Base-by-base conservation (phyloP, 2,329 filamentous ascomycete genomes). In the Microcyclosporella mali region DNA sequence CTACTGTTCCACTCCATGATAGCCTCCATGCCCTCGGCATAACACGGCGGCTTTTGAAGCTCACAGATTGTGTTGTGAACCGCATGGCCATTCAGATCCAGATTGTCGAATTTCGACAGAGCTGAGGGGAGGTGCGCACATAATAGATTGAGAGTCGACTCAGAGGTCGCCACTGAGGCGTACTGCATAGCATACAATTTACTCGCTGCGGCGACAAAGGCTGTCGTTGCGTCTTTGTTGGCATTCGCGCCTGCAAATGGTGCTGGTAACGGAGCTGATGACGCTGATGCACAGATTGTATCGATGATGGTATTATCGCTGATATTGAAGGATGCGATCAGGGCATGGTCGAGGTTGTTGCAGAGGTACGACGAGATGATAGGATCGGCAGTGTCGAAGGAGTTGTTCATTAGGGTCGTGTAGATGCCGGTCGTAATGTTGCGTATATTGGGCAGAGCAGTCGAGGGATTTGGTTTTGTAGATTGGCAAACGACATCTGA, bases 361-460 rank as follows among this genome's bases (percentile, higher is more conserved):
- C 58, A 61, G 25, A 60, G 45, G 50, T 58, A 56, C 25, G 37
- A 29, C 36, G 47, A 51, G 19, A 45, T 40, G 1, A 44, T 28
- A 9, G 37, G 49, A 32, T 53, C 49, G 38, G 34, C 34, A n/a
- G 37, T 10, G 15, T 43, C 32, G 46, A 61, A 59, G 10, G 55
- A 38, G 28, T 51, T 41, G 7, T 51, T 41, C 39, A 60, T 31
- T 30, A 56, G 51, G 7, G 52, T 55, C 7, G 48, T 41, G 43
- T 59, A 57, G 18, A 51, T 43, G 21, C 51, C 30, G 14, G 56
- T 60, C 37, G 48, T 53, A 30, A 49, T 51, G 21, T 46, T 31
- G 17, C 53, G 37, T 34, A 55, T 33, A 14, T 50, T 45, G 2
- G 49, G 43, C 6, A 55, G 35, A 6, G 50, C 46, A n/a, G 43